Evolutionary conservation across 2,329 filamentous ascomycete species (phyloP), one percentile per base, ranked within the genome.

Genomic region (Aspergillus bombycis): DNA sequence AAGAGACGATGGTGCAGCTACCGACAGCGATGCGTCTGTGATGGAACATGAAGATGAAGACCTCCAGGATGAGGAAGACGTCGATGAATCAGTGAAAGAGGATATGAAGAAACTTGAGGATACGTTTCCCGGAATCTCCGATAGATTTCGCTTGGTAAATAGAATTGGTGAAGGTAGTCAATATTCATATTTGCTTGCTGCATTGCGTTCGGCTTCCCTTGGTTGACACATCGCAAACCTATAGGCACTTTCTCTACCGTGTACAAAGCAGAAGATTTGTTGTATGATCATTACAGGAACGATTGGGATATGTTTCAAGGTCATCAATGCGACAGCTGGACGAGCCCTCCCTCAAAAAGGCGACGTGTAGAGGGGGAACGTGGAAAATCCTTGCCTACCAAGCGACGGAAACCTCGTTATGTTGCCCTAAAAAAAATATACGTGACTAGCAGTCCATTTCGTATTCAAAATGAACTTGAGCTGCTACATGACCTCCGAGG

Each of bases 361-460:
- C 79, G 77, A 62, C 82, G 79, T 71, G 78, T 72, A 55, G 82
- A 81, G 48, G 74, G 79, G 56, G 77, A 75, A 23, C 75, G 76
- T 58, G 54, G 64, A 28, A 65, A 69, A 57, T 72, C 73, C 45
- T 71, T 76, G 59, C 69, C 74, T 23, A 74, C 71, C 26, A 77
- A 77, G 46, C 81, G 80, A 60, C 81, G 80, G 57, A 85, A 81
- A 68, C 83, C 90, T 28, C 92, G 91, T 75, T 98, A 90, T 74
- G 96, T 99, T 66, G 95, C 96, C 23, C 92, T 99, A 79, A 99
- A 99, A 82, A 99, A 99, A 82, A 99, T 99, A 71, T 99, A 99
- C 78, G 95, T 98, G 68, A 99, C 96, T 0, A 97, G 94, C 66
- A 97, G 93, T 69, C 95, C 95, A 0, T 85, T 89, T 32, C 91